Base-by-base conservation (phyloP, 2,329 filamentous ascomycete species). In the Ceratocystis smalleyi region DNA sequence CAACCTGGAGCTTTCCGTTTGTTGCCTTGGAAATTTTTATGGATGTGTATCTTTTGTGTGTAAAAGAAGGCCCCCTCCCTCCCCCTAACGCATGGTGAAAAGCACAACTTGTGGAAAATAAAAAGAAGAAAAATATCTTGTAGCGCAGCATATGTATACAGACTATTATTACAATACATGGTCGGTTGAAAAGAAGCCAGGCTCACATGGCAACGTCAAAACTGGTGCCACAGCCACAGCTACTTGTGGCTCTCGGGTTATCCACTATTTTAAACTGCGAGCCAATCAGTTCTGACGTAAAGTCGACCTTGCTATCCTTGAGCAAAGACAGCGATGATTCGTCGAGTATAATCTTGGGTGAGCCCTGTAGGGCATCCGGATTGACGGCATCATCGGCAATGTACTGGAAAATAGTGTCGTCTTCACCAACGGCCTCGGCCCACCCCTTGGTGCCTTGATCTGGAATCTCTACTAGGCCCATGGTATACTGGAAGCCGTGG, bases 401-500 rank as follows among this genome's bases (percentile, higher is more conserved):
- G 59, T 85, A 89, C 68, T 89, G 83, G 70, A 97, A 96, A 27
- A 97, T 79, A 0, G 88, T 94, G 72, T 99, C 94, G 70, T 97
- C 94, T 67, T 91, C 85, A 30, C 81, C 73, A 5, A 80, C 69
- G 5, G 72, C 68, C 1, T 75, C 70, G 5, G 73, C 70, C 69
- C 71, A 71, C 32, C 74, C 70, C 3, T 72, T 70, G 0, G 72
- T 67, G 17, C 72, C 72, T 59, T 72, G 70, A 5, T 72, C 67
- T 0, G 83, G 83, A 0, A 86, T 75, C 0, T 82, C 83, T 1
- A 89, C 86, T 3, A 97, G 80, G 17, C 86, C 89, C 89, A 99
- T 96, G 59, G 95, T 77, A 72, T 99, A 99, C 73, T 99, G 94
- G 74, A 99, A 99, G 61, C 94, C 94, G 75, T 99, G 94, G 74